Conservation (phyloP, 2,329 filamentous ascomycete genomes). For the Trichoderma koningiopsis region DNA sequence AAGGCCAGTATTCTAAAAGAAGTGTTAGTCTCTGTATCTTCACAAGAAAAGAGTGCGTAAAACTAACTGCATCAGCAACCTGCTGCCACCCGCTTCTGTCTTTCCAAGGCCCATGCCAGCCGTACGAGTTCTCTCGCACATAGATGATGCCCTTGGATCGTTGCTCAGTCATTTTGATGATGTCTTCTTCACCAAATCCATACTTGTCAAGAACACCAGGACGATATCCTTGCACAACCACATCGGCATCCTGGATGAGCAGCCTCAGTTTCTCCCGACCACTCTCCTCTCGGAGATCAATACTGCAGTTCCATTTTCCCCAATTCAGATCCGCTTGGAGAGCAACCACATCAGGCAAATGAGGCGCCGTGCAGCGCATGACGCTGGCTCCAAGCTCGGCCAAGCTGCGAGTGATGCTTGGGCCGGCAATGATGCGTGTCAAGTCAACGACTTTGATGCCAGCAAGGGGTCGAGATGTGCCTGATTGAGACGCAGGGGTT, state of each 20-base stretch:
- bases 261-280: conserved; percentile 44
- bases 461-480: conserved; percentile 40
- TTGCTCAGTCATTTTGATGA: conserved; percentile 18
- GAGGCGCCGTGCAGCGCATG: conserved; percentile 59
- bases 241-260: conserved; percentile 51
- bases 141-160: conserved; percentile 38
- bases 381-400: conserved; percentile 63
- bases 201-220: conserved; percentile 14
- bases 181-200: conserved; percentile 12
- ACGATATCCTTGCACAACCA: conserved; percentile 66
- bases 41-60: not conserved
- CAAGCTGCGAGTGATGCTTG: not conserved
- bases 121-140: conserved; percentile 56
- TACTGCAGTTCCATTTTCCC: conserved; percentile 64
- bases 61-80: conserved; percentile 49
- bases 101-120: conserved; percentile 51
- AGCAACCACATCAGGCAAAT: not conserved
- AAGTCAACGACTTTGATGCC: conserved; percentile 55
- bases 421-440: conserved; percentile 31
- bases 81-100: conserved; percentile 56
- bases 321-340: conserved; percentile 48
- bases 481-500: not conserved
- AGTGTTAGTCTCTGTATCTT: not conserved
- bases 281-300: conserved; percentile 49
- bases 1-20: conserved; percentile 38